Evolutionary conservation across 345 rosid genomes (phyloP), one percentile per base, ranked within the genome.

Genomic region (Linum usitatissimum): DNA sequence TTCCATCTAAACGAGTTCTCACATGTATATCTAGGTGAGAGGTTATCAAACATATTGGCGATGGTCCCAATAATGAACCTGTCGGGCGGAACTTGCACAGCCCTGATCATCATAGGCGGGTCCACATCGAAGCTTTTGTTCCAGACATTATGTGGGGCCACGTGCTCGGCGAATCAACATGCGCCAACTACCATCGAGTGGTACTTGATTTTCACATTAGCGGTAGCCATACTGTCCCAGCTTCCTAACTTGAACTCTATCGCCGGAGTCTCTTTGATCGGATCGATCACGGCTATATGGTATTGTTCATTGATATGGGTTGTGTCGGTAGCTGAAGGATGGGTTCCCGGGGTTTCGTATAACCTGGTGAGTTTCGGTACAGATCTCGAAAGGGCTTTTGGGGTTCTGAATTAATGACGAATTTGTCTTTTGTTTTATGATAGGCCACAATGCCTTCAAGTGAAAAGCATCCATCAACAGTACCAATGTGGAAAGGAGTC

Each of bases 21-120:
- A n/a, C 10, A 12, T 36, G 3, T 67, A 53, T 61, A 30, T 18
- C 36, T 68, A 80, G 80, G 80, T 9, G 70, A 55, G 9, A 81
- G 62, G 67, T 15, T 69, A 65, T 66, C 75, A 4, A 76, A 68
- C 38, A 61, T 61, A 72, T 48, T 81, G 13, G 80, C 71, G 3
- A 3, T 68, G 31, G 69, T 81, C 6, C 81, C 80, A 3, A 54
- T 78, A n/a, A 36, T 67, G 69, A 67, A 75, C 38, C 68, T 81
- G 3, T 77, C 80, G 0, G 75, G 62, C 14, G 80, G 85, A 1
- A 71, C 78, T 0, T 78, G 85, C 48, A 48, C 59, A 55, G 71
- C 75, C 4, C 56, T 76, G 39, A 73, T 73, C 64, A 74, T 81
- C 49, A 36, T 70, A 6, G 80, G 82, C 36, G 85, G 82, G 3